These are phyloP conservation scores for Auriscalpium orientale DNA, from an alignment of 768 basidiomycete genomes.

Conservation along the genomic window DNA sequence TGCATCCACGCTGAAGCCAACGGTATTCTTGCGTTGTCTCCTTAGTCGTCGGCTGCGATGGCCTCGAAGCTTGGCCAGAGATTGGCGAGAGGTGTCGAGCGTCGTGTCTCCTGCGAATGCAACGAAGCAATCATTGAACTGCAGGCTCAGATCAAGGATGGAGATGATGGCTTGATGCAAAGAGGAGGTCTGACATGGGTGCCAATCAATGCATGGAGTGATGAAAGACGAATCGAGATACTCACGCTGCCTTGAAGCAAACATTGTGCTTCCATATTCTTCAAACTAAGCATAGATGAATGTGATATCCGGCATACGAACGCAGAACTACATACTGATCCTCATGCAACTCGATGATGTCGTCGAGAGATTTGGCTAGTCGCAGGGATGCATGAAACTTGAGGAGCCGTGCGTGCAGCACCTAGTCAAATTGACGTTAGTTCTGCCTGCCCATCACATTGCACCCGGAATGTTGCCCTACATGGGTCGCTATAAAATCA, in stretches of 20 bases:
- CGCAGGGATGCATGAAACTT: conserved; percentile 52
- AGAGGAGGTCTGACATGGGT: conserved; percentile 42
- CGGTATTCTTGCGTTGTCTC: conserved; percentile 46
- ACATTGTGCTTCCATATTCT: conserved; percentile 53
- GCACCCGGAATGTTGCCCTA: conserved; percentile 22
- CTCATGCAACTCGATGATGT: conserved; percentile 63
- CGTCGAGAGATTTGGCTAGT: conserved; percentile 58
- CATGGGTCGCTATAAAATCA: conserved; percentile 69
- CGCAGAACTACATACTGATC: conserved; percentile 46
- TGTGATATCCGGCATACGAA: not conserved
- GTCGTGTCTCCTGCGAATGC: conserved; percentile 55
- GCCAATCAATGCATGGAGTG: not conserved
- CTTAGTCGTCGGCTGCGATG: conserved; percentile 58
- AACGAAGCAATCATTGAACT: conserved; percentile 59
- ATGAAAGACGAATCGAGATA: not conserved
- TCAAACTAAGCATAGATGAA: conserved; percentile 35
- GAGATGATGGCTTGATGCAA: conserved; percentile 60
- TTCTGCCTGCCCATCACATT: not conserved
- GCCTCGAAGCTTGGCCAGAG: conserved; percentile 42
- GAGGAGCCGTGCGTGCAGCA: conserved; percentile 55
- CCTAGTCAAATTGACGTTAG: conserved; percentile 30
- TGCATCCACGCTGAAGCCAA: conserved; percentile 47
- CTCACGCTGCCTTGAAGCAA: conserved; percentile 55
- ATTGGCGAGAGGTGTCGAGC: conserved; percentile 43
- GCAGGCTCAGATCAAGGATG: conserved; percentile 66